A percentile compares a stretch with the other conserved stretches of the same genome.
phyloP scores from a whole-genome alignment of 108 stramenopile genomes.

The Nitzschia sp. region DNA sequence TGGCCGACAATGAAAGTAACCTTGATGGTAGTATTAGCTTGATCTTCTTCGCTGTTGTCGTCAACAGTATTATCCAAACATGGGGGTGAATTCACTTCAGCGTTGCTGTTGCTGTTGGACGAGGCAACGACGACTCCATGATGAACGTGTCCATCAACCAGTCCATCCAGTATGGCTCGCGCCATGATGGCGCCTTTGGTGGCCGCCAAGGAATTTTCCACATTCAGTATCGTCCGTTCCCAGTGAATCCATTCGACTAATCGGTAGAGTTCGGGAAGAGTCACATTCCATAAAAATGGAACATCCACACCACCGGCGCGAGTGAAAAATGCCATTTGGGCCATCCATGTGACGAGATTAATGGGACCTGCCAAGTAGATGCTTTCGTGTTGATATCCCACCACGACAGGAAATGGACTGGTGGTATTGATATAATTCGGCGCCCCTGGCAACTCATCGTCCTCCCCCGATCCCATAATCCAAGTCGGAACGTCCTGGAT shows the following conservation, averaged over 20 bases:
- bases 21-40: not conserved
- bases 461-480: not conserved
- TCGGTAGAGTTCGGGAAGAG: slow-evolving; percentile 19
- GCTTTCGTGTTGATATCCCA: not conserved
- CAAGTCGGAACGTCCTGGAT: not conserved
- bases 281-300: slow-evolving; percentile 9
- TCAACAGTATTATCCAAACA: not conserved
- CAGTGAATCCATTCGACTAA: slow-evolving; percentile 36
- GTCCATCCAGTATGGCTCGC: slow-evolving; percentile 8
- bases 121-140: not conserved
- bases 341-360: slow-evolving; percentile 25
- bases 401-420: slow-evolving; percentile 1
- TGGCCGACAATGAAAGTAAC: slow-evolving; percentile 33
- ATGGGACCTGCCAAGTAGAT: slow-evolving; percentile 4
- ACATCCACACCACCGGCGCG: slow-evolving; percentile 12
- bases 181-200: slow-evolving; percentile 20
- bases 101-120: not conserved
- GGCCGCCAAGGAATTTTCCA: slow-evolving; percentile 22
- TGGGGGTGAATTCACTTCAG: no score
- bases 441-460: not conserved
- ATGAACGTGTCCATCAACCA: no score
- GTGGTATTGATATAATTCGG: slow-evolving; percentile 13
- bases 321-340: slow-evolving; percentile 23
- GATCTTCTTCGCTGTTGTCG: not conserved
- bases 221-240: slow-evolving; percentile 17